Evolutionary conservation across 176 grass and related monocot species (phyloP).

Genomic region (Thinopyrum elongatum): DNA sequence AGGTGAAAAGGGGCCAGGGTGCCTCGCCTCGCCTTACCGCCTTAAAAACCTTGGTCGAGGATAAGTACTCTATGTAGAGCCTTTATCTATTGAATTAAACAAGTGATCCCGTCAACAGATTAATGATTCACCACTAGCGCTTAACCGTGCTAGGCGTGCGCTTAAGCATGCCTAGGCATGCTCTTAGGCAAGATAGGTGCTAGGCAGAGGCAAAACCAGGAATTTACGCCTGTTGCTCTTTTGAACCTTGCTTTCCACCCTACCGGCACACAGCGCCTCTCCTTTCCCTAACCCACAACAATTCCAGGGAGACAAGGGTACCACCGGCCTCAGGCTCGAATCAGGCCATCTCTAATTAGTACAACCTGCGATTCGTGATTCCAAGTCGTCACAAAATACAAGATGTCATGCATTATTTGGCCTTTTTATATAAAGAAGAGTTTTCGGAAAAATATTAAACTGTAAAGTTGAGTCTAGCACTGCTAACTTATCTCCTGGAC

Average conservation of each 20-base stretch:
- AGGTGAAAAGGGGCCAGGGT: background rate
- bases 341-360: background rate
- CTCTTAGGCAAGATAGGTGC: too few species aligned
- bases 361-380: background rate
- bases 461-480: background rate
- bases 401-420: background rate
- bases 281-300: background rate
- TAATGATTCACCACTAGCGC: background rate
- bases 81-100: background rate
- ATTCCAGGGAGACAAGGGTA: background rate
- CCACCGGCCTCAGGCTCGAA: background rate
- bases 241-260: background rate
- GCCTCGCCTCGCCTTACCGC: background rate
- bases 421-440: background rate
- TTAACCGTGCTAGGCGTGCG: background rate
- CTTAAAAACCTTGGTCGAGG: background rate
- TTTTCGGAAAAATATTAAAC: background rate
- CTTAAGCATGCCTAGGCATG: background rate
- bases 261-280: background rate
- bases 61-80: background rate
- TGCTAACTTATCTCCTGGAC: slow-evolving; percentile 2
- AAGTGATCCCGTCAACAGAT: background rate
- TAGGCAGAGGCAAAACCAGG: background rate
- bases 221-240: background rate
- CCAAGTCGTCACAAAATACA: background rate